Base-by-base conservation (phyloP, 257 asterid genomes). In the Scutellaria galericulata region DNA sequence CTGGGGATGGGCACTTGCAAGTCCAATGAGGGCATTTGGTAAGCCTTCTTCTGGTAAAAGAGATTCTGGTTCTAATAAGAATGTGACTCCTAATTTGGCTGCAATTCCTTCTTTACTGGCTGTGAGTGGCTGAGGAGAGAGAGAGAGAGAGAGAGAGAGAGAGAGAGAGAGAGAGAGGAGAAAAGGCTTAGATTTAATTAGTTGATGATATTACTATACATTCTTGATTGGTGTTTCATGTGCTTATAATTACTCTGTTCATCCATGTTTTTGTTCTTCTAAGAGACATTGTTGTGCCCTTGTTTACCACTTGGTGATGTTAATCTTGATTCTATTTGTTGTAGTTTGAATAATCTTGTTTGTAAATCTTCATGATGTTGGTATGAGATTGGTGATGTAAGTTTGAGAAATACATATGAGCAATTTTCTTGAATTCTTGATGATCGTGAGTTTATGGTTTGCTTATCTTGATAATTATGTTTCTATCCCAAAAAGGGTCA, bases 1-100 rank as follows among this genome's bases (percentile, higher is more conserved):
- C 70, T 92, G 98, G 99, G 98, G 96, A 3, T 92, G 99, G 99
- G 96, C 96, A 72, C 85, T 95, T 69, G 98, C 99, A 3, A 91
- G 98, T 53, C 99, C 99, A n/a, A 90, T 95, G 91, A 95, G 96
- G 68, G 98, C 96, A 56, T 92, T 95, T 68, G 73, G 83, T 48
- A 87, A 86, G 82, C 83, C 96, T 64, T 80, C 95, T 42, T 42
- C 75, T 66, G 84, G 76, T 6, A 95, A 85, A 82, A 82, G 82
- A 73, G 90, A 72, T 71, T 72, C 82, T 69, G 47, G 51, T 55
- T 74, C 87, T 1, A 85, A 76, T 27, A 93, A 90, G 86, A 85
- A 87, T 50, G 84, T 78, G 5, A 55, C 87, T 48, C 96, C 97
- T 7, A 91, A 94, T 71, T 84, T 94, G 83, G 80, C 87, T 68